Evolutionary conservation across 495 filamentous ascomycete species (phyloP), one percentile per base, ranked within the genome.

Genomic region (Chaetomidium leptoderma): DNA sequence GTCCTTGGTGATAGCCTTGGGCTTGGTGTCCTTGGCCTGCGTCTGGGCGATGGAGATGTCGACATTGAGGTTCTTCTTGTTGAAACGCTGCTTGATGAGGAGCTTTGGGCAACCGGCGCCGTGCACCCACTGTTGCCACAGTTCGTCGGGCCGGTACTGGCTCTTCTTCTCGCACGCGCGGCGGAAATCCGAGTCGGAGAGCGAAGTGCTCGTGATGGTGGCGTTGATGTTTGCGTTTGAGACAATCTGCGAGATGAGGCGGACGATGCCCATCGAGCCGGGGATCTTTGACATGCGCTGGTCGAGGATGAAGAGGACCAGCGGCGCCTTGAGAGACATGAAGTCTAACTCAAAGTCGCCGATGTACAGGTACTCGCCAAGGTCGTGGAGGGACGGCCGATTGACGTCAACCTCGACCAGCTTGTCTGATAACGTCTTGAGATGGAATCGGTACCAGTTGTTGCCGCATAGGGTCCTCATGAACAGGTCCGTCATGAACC

Each of bases 11-110:
- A 79, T 71, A 0, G 64, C 78, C 23, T 66, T 66, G 81, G 72
- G 36, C 45, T 44, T 45, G 45, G 68, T 67, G 6, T 58, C 57
- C 14, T 58, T 60, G 16, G 67, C 78, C 67, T 97, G 93, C 2
- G 81, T 80, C 67, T 99, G 95, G 43, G 78, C 80, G 60, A 99
- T 92, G 53, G 81, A 84, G 83, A 99, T 91, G 69, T 97, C 91
- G 3, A 99, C 89, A 16, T 92, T 90, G 32, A 97, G 80, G 64
- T 95, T 89, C 72, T 99, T 99, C 77, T 97, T 97, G 63, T 97
- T 99, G 72, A 99, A 97, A 26, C 84, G 81, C 60, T 96, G 91
- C 17, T 81, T 87, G 48, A 93, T 87, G 29, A 84, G 76, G 63
- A 99, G 92, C 23, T 80, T 81, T 6, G 95, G 95, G 65, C 92